Base-by-base conservation (phyloP, 768 basidiomycete species). In the Fomitopsis pulvina region DNA sequence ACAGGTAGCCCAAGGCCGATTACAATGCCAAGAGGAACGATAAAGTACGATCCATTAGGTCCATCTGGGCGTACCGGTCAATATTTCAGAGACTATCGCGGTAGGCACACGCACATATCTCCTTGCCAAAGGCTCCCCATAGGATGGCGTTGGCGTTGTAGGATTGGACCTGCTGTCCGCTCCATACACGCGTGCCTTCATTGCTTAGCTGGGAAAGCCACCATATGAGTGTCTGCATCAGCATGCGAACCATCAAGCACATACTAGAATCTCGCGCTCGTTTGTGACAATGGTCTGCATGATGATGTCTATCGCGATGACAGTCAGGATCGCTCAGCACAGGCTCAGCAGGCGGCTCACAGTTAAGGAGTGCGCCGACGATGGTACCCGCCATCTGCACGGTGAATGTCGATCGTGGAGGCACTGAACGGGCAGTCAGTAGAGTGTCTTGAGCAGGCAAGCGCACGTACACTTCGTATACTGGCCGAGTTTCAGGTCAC, bases 371-470 rank as follows among this genome's bases (percentile, higher is more conserved):
- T 59, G 68, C 45, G 49, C 76, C 80, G 25, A 81, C 60, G 27
- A 82, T 59, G 3, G 78, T 74, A 1, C 81, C 80, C 30, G 72
- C 41, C 21, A 68, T 71, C 56, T 82, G 80, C 1, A 76, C 79
- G 22, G 72, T 69, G 60, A 83, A 81, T 25, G 47, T 48, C 4
- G 47, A 39, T 18, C 47, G 24, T 11, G 47, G 47, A 38, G 47
- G 47, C n/a, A 48, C 47, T 48, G 25, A 18, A 18, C 14, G 16
- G 7, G 24, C 41, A 22, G 20, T 41, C 41, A 41, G 41, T 14
- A 48, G 29, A 4, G 14, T 34, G 16, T 14, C 5, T 39, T n/a
- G 28, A 8, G 12, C 45, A 27, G 10, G 37, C 14, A 20, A 26
- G 25, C n/a, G 16, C 30, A 40, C 47, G 22, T 18, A 34, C 83